Percentiles rank a stretch among this genome's conserved stretches.
phyloP scores from a whole-genome alignment of 208 protist genomes.

The Trypanosoma avium region DNA sequence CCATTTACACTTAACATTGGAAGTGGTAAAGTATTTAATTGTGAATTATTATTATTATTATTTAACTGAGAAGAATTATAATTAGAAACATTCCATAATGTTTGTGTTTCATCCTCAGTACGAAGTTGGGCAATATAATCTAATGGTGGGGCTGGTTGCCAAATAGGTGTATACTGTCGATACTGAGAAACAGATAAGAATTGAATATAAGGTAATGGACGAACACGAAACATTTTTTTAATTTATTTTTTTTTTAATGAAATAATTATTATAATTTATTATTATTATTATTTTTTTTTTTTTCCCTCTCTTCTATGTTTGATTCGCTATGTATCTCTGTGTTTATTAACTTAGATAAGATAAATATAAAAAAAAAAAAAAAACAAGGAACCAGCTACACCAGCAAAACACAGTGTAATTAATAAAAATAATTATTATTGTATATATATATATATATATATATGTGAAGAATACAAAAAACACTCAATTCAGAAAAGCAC shows the following conservation, averaged over 20 bases:
- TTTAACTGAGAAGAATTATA: not conserved
- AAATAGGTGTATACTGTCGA: constrained; percentile 82
- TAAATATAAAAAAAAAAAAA: constrained; percentile 13
- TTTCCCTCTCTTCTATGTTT: too few species aligned
- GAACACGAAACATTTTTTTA: too few species aligned
- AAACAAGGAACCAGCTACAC: not conserved
- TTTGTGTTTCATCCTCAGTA: constrained; percentile 50
- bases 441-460: constrained; percentile 24
- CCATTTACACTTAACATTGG: constrained; percentile 41
- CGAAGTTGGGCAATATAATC: constrained; percentile 52
- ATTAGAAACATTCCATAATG: constrained; percentile 47
- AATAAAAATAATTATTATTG: constrained; percentile 3
- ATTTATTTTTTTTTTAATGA: too few species aligned
- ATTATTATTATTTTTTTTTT: too few species aligned
- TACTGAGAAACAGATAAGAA: not conserved
- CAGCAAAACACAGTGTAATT: not conserved
- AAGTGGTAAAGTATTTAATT: not conserved
- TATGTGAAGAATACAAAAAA: too few species aligned
- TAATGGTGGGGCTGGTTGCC: constrained; percentile 34
- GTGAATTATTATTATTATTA: not conserved
- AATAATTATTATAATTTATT: too few species aligned
- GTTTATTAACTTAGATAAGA: too few species aligned
- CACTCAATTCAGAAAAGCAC: too few species aligned
- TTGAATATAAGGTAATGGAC: not conserved
- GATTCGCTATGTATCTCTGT: too few species aligned